Conservation (phyloP, 495 filamentous ascomycete genomes). For the Lepidopterella palustris region DNA sequence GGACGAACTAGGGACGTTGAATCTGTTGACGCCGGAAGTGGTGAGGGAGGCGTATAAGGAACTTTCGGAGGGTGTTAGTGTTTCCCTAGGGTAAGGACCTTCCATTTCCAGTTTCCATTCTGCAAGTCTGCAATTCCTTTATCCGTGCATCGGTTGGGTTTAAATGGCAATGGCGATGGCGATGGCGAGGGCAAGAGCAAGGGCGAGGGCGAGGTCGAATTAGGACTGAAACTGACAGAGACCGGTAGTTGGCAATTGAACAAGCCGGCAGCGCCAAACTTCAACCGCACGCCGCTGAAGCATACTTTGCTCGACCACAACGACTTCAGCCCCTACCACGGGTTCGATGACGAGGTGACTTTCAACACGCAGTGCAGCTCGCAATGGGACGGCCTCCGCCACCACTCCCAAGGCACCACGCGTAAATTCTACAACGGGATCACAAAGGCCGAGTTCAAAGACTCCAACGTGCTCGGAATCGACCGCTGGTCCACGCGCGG, state of each 20-base stretch:
- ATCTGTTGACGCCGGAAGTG: constrained; percentile 29
- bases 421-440: constrained; percentile 3
- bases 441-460: background rate
- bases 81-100: constrained; percentile 9
- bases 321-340: background rate
- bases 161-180: no score
- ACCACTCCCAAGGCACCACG: background rate
- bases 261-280: background rate
- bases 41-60: constrained; percentile 24
- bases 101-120: background rate
- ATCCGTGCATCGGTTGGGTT: no score
- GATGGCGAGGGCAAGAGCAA: no score
- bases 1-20: constrained; percentile 28
- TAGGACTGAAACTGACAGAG: background rate
- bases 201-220: no score
- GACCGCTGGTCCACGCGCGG: no score
- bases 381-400: constrained; percentile 16
- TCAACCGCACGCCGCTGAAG: background rate
- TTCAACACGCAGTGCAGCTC: constrained; percentile 10
- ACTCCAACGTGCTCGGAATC: constrained; percentile 4
- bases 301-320: constrained; percentile 4
- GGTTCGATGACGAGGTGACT: constrained; percentile 11
- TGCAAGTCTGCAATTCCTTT: background rate
- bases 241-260: constrained; percentile 6
- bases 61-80: constrained; percentile 15